Evolutionary conservation across 2,329 filamentous ascomycete genomes (phyloP), one percentile per base, ranked within the genome.

Genomic region (Macroventuria anomochaeta): DNA sequence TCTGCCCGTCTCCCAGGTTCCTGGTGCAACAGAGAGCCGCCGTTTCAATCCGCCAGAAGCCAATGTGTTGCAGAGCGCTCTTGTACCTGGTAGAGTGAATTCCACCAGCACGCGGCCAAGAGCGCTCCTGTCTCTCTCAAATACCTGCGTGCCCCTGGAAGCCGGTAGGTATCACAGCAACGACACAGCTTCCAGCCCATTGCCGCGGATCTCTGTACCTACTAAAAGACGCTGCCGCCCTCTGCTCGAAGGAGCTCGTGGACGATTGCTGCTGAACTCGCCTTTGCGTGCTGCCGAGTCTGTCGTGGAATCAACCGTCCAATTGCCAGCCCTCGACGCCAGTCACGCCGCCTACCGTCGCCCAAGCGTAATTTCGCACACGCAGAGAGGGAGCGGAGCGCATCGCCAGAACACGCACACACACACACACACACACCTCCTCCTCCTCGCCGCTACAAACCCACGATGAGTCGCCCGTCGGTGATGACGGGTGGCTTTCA

Each of bases 101-200:
- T 62, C 55, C 51, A 60, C 62, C 63, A 58, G 61, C 66, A 70
- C 67, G 67, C 70, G 62, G 66, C 67, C 59, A 70, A 61, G 58
- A 69, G 64, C 61, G 11, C 62, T 63, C 62, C 58, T 69, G 64
- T 73, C 62, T 68, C 67, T 69, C 43, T 48, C 65, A 73, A 74
- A 75, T 75, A 75, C 72, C 39, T 73, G 70, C 68, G 59, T 67
- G 65, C 69, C 71, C 71, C 72, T 72, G 68, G 69, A 63, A 55
- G 53, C 53, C 47, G 47, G 63, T 64, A 58, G 64, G 70, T 73
- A 68, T 69, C 65, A 74, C 72, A 68, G 64, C 68, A 72, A 74
- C 70, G 66, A 72, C 67, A 66, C 65, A 66, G 67, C 65, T 60
- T 67, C 65, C 67, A 66, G 67, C 64, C 69, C 67, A 65, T 54